A percentile compares a stretch with the other conserved stretches of the same genome.
phyloP scores from a whole-genome alignment of 2,329 filamentous ascomycete species.

The Microdochium paspali region DNA sequence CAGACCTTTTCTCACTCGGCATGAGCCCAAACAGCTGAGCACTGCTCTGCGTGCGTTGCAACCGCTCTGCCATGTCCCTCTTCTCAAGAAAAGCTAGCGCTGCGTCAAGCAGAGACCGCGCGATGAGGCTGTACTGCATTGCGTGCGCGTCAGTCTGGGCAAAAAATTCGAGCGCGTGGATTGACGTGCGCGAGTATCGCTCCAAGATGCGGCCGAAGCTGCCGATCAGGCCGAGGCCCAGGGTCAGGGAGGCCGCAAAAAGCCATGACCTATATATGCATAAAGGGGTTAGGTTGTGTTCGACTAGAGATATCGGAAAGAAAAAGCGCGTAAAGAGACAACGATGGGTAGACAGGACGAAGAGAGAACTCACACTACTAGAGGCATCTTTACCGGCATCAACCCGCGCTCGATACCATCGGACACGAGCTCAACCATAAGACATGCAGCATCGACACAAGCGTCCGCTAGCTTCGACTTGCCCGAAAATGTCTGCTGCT shows the following conservation, averaged over 20 bases:
- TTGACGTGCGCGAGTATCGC: slow-evolving; percentile 36
- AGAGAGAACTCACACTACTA: slow-evolving; percentile 35
- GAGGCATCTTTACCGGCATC: slow-evolving; percentile 34
- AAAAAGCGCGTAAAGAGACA: too few species aligned
- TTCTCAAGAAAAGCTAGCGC: slow-evolving; percentile 37
- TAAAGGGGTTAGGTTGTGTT: neutral
- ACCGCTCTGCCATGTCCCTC: slow-evolving; percentile 34
- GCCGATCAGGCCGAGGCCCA: slow-evolving; percentile 40
- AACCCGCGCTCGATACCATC: slow-evolving; percentile 31
- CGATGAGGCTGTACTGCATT: slow-evolving; percentile 42
- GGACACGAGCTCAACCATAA: slow-evolving; percentile 40
- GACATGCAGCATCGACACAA: slow-evolving; percentile 43
- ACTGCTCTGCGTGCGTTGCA: slow-evolving; percentile 37
- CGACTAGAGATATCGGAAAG: too few species aligned
- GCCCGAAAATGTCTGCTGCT: slow-evolving; percentile 11
- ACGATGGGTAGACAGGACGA: neutral
- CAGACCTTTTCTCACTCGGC: slow-evolving; percentile 19
- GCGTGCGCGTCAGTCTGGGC: slow-evolving; percentile 39
- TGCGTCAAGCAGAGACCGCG: slow-evolving; percentile 36
- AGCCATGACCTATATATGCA: slow-evolving; percentile 39
- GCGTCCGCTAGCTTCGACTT: slow-evolving; percentile 43
- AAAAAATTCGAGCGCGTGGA: slow-evolving; percentile 38
- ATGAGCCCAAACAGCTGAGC: slow-evolving; percentile 42
- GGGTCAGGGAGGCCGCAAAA: slow-evolving; percentile 41
- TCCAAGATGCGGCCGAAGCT: slow-evolving; percentile 43